Conservation (phyloP, 495 filamentous ascomycete genomes). For the Echria macrotheca region DNA sequence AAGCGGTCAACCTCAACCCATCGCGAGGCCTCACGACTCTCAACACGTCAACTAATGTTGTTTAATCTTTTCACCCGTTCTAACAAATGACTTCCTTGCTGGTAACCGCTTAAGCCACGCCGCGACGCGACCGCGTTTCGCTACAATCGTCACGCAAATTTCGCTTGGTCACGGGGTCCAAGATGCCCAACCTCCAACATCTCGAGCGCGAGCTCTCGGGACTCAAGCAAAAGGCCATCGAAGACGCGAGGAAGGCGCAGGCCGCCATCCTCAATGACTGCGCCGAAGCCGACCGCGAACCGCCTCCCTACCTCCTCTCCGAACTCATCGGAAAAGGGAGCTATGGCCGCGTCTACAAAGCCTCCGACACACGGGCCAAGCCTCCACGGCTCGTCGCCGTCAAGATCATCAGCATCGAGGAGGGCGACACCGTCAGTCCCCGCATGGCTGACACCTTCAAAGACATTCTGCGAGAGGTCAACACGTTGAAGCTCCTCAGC, state of each 20-base stretch:
- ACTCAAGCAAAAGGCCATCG: conserved; percentile 14
- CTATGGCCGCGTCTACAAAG: conserved; percentile 17
- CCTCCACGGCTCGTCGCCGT: conserved; percentile 12
- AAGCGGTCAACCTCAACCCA: too few species aligned
- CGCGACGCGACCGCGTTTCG: too few species aligned
- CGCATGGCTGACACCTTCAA: conserved; percentile 13
- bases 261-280: conserved; percentile 12
- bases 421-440: conserved; percentile 14
- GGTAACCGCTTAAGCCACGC: too few species aligned
- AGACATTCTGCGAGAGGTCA: conserved; percentile 17
- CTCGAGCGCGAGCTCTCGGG: conserved; percentile 10
- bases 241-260: conserved; percentile 15
- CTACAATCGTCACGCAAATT: too few species aligned
- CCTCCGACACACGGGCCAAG: conserved; percentile 8
- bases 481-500: conserved; percentile 13
- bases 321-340: conserved; percentile 18
- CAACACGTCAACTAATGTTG: too few species aligned
- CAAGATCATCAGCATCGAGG: conserved; percentile 19
- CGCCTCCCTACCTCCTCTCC: conserved; percentile 12
- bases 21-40: too few species aligned
- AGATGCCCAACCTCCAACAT: conserved; percentile 8
- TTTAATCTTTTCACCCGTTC: too few species aligned
- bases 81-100: too few species aligned
- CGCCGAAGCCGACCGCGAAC: conserved; percentile 8
- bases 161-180: too few species aligned